A percentile compares a stretch with the other conserved stretches of the same genome.
Conservation (phyloP, 495 filamentous ascomycete species). For the Pyronema omphalodes region DNA sequence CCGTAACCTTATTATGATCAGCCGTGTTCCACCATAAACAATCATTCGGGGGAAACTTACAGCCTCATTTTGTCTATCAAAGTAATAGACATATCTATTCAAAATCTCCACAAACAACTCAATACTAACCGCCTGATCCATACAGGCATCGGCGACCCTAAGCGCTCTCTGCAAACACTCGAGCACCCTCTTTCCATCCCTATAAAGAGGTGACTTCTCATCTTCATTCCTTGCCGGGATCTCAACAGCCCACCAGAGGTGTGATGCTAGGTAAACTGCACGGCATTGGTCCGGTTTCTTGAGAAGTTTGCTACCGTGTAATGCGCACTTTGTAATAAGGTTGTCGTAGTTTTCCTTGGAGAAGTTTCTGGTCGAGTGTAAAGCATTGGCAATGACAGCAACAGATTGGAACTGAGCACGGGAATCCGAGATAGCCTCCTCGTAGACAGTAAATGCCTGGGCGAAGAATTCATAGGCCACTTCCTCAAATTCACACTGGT, state of each 20-base stretch:
- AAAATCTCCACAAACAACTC: slow-evolving; percentile 97
- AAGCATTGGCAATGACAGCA: slow-evolving; percentile 74
- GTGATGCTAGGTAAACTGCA: slow-evolving; percentile 86
- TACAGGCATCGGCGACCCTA: slow-evolving; percentile 91
- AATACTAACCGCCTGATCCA: slow-evolving; percentile 96
- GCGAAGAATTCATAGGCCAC: slow-evolving; percentile 97
- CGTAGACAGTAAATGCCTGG: slow-evolving; percentile 95
- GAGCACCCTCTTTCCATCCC: slow-evolving; percentile 88
- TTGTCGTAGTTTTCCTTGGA: slow-evolving; percentile 96
- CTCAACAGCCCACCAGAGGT: slow-evolving; percentile 94
- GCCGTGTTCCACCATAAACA: too few relatives aligned
- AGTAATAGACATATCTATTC: slow-evolving; percentile 97
- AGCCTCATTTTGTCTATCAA: slow-evolving; percentile 96
- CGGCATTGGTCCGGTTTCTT: slow-evolving; percentile 97
- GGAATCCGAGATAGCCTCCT: slow-evolving; percentile 86
- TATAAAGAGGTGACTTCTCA: slow-evolving; percentile 53
- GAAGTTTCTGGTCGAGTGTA: slow-evolving; percentile 75
- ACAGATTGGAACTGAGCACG: slow-evolving; percentile 96
- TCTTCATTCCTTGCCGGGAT: slow-evolving; percentile 72
- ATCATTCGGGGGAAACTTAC: slow-evolving; percentile 32
- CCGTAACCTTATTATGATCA: slow-evolving; percentile 48
- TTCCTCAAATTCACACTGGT: slow-evolving; percentile 84
- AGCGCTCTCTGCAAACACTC: slow-evolving; percentile 92
- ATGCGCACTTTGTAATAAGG: slow-evolving; percentile 87
- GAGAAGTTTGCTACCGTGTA: slow-evolving; percentile 90